Evolutionary conservation across 495 filamentous ascomycete genomes (phyloP), one percentile per base, ranked within the genome.

Genomic region (Durotheca rogersii): DNA sequence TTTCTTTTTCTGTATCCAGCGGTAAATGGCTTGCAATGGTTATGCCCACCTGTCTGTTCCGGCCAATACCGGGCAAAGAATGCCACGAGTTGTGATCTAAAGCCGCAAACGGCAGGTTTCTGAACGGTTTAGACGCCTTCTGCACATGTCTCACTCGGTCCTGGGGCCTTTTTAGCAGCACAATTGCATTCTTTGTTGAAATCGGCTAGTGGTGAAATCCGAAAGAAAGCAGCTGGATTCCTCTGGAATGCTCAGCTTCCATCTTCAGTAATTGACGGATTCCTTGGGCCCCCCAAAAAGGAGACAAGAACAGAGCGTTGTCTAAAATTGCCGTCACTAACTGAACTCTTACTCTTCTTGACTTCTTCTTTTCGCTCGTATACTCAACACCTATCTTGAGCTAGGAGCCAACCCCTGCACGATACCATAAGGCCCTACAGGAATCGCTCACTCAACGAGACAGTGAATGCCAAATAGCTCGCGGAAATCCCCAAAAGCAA

Each of bases 171-270:
- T 20, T 32, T 20, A 11, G 36, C 16, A 7, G 31, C 20, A 56
- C 41, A 60, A 56, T 60, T 2, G 52, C 46, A 53, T 61, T 66
- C 62, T 66, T 66, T 63, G 60, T 66, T 51, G 44, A 53, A 60
- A 49, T 41, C 45, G 59, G 44, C 37, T 52, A 41, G 18, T 46
- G 25, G 40, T 52, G 23, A 27, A 27, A 27, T n/a, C n/a, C n/a
- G 38, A 60, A 54, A 55, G 51, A 50, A 53, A 38, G 7, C 38
- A 17, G 12, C 33, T 39, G n/a, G 9, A 6, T 32, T 39, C 16
- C 51, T 61, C 41, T 56, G 56, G 62, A 63, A 62, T 60, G 50
- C 38, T 56, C 11, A 41, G 36, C 33, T 53, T 47, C 53, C 33
- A 56, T 32, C 44, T 25, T 17, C 38, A 33, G 32, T 44, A 46